Conservation (phyloP, 331 rosid species). For the Quercus phellos region DNA sequence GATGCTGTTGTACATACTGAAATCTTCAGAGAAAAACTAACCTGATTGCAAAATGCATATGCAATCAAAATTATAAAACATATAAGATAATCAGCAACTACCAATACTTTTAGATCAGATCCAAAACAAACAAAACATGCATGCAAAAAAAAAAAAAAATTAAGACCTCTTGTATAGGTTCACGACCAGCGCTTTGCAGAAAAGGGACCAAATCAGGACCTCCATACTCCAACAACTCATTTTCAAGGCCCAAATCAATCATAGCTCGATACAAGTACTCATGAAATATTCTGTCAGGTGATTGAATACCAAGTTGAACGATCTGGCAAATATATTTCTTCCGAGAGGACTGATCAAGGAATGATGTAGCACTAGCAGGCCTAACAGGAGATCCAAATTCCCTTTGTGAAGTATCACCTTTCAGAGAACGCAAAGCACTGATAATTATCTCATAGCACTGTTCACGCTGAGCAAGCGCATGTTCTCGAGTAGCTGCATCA, state of each 20-base stretch:
- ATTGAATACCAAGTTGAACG: conserved; percentile 92
- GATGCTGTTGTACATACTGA: not conserved
- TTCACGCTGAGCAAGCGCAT: conserved; percentile 69
- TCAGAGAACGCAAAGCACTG: conserved; percentile 70
- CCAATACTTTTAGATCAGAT: not conserved
- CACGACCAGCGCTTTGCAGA: conserved; percentile 78
- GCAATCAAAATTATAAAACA: not conserved
- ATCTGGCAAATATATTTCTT: conserved; percentile 80
- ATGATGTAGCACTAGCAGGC: conserved; percentile 51
- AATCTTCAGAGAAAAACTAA: not conserved
- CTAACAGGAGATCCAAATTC: conserved; percentile 82
- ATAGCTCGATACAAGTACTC: conserved; percentile 83
- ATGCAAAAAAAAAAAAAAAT: conserved; percentile 17
- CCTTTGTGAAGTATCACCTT: conserved; percentile 59
- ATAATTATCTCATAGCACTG: conserved; percentile 90
- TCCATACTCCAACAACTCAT: conserved; percentile 86
- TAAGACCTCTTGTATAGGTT: conserved; percentile 68
- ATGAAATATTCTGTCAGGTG: conserved; percentile 81
- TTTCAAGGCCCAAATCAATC: conserved; percentile 93
- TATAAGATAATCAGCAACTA: not conserved
- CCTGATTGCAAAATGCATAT: conserved; percentile 17
- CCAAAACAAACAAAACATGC: not conserved
- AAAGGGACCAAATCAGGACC: conserved; percentile 94
- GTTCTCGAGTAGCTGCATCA: conserved; percentile 70
- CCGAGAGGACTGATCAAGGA: conserved; percentile 73